Evolutionary conservation across 1,139 yeast genomes (phyloP).

Genomic region (Hemisphaericaspora subhashii): DNA sequence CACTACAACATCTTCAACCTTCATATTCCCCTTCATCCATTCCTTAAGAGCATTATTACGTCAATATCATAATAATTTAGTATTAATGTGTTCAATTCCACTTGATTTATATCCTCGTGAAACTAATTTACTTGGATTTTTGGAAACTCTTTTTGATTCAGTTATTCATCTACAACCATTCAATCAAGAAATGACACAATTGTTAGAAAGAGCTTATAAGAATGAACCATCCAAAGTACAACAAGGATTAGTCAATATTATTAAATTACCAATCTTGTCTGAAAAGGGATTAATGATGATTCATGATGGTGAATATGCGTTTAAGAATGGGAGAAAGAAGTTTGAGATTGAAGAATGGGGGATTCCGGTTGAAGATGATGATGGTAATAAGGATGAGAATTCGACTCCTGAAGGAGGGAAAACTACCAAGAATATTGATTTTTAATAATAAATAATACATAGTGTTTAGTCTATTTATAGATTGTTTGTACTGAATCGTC

Average conservation of each 20-base stretch:
- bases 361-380: conserved; percentile 84
- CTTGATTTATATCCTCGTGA: conserved; percentile 67
- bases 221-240: conserved; percentile 74
- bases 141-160: conserved; percentile 67
- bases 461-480: background rate
- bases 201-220: conserved; percentile 66
- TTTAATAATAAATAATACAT: conserved; percentile 17
- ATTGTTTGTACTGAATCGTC: conserved; percentile 1
- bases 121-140: conserved; percentile 44
- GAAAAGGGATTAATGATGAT: conserved; percentile 81
- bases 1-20: conserved; percentile 43
- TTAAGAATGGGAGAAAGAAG: conserved; percentile 76
- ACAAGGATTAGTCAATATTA: conserved; percentile 82
- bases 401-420: conserved; percentile 23
- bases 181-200: conserved; percentile 67
- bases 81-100: conserved; percentile 55
- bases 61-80: conserved; percentile 45
- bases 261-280: conserved; percentile 69
- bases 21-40: conserved; percentile 63
- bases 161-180: conserved; percentile 81
- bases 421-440: conserved; percentile 39
- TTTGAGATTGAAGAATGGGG: conserved; percentile 93
- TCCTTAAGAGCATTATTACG: conserved; percentile 57
- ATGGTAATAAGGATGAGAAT: conserved; percentile 41
- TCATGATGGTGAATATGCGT: conserved; percentile 76